Evolutionary conservation across 2,329 filamentous ascomycete species (phyloP).

Genomic region (Sclerotinia subarctica): DNA sequence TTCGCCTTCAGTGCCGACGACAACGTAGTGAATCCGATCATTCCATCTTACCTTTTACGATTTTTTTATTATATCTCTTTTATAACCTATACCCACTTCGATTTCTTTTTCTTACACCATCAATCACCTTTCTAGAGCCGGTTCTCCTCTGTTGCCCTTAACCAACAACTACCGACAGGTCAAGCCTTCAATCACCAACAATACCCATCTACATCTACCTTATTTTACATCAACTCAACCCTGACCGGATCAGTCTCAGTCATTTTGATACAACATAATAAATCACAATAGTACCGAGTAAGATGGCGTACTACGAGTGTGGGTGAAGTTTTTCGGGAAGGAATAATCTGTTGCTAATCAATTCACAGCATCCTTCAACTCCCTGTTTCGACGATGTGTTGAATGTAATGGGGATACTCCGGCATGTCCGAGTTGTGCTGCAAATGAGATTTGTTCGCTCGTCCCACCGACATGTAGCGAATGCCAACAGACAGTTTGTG

Average conservation of each 20-base stretch:
- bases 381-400: slow-evolving; percentile 57
- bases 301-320: slow-evolving; percentile 21
- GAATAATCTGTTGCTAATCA: slow-evolving; percentile 25
- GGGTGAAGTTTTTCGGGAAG: slow-evolving; percentile 16
- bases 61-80: not conserved
- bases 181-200: slow-evolving; percentile 11
- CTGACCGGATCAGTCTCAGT: not conserved
- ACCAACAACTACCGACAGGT: not conserved
- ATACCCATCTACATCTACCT: not conserved
- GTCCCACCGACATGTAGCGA: slow-evolving; percentile 55
- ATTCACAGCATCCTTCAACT: slow-evolving; percentile 32
- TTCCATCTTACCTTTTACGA: not conserved
- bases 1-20: not conserved
- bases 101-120: not conserved
- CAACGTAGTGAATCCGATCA: not conserved
- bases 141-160: slow-evolving; percentile 3
- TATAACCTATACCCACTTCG: slow-evolving; percentile 3
- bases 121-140: slow-evolving; percentile 4
- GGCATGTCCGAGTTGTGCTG: slow-evolving; percentile 57
- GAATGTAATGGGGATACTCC: slow-evolving; percentile 50
- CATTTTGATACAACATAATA: slow-evolving; percentile 22
- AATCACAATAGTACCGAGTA: not conserved
- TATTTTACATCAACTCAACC: not conserved
- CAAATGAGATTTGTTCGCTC: slow-evolving; percentile 56
- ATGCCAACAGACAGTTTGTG: slow-evolving; percentile 58